Evolutionary conservation across 2,329 filamentous ascomycete species (phyloP).

Genomic region (Nemania abortiva): DNA sequence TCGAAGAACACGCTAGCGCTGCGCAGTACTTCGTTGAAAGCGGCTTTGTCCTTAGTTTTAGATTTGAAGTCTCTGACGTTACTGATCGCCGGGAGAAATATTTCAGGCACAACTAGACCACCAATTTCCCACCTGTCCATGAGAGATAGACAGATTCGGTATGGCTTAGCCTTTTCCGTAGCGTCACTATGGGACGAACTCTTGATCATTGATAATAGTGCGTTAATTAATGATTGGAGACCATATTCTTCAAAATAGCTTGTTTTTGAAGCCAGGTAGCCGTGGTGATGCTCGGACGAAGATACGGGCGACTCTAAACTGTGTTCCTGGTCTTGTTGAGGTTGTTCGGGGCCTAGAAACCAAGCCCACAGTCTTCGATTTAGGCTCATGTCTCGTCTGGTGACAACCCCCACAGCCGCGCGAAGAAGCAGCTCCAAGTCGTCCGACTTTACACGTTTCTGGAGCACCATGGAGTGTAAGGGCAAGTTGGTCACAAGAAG

Average conservation of each 20-base stretch:
- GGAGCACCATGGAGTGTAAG: slow-evolving; percentile 83
- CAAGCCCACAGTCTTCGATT: slow-evolving; percentile 96
- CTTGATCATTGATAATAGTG: slow-evolving; percentile 82
- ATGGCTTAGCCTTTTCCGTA: slow-evolving; percentile 82
- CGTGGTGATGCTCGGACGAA: slow-evolving; percentile 58
- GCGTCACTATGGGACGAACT: slow-evolving; percentile 63
- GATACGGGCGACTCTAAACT: slow-evolving; percentile 60
- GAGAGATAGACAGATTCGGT: slow-evolving; percentile 90
- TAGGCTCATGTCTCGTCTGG: slow-evolving; percentile 93
- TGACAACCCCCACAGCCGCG: slow-evolving; percentile 88
- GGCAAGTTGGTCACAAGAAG: slow-evolving; percentile 91
- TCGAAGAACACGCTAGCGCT: slow-evolving; percentile 98
- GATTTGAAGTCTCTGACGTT: slow-evolving; percentile 82
- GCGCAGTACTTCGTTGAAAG: slow-evolving; percentile 87
- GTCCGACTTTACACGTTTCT: slow-evolving; percentile 75
- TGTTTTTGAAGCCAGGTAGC: slow-evolving; percentile 69
- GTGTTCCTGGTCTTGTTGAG: slow-evolving; percentile 62
- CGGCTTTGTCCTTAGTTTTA: slow-evolving; percentile 71
- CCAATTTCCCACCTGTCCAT: slow-evolving; percentile 99
- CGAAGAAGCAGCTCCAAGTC: slow-evolving; percentile 86
- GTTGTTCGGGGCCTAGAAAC: slow-evolving; percentile 84
- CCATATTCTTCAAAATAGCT: slow-evolving; percentile 88
- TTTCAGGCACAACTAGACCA: slow-evolving; percentile 84
- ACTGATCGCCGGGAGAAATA: slow-evolving; percentile 87
- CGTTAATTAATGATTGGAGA: slow-evolving; percentile 77